Percentiles rank a stretch among this genome's conserved stretches.
These are phyloP conservation scores for Holtermannia corniformis DNA, from an alignment of 768 basidiomycete species.

Conservation along the genomic window DNA sequence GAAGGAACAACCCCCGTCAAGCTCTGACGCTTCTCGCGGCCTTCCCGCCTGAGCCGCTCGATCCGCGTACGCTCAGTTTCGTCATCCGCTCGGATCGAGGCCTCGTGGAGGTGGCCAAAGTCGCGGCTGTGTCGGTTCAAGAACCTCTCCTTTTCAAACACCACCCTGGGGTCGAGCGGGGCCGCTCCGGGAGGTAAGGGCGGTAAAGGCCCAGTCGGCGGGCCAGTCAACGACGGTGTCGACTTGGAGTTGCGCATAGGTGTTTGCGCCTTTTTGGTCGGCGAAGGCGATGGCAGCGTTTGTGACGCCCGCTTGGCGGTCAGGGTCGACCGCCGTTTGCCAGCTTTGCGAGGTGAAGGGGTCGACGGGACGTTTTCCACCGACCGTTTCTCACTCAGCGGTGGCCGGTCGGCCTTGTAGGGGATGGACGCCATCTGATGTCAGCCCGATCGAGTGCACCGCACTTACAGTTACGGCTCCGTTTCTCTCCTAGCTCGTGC, in stretches of 20 bases:
- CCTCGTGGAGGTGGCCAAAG: constrained; percentile 9
- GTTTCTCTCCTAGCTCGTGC: no score
- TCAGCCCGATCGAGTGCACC: no score
- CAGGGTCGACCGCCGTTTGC: neutral
- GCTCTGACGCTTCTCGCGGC: neutral
- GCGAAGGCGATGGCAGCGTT: neutral
- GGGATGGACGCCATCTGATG: neutral
- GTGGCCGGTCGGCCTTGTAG: neutral
- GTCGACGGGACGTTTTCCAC: neutral
- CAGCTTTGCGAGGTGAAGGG: neutral
- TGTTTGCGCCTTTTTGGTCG: neutral
- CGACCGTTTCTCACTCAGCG: neutral
- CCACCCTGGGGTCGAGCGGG: neutral
- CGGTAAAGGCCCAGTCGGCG: neutral
- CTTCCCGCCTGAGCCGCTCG: neutral
- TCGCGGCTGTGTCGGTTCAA: constrained; percentile 12
- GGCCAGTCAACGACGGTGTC: neutral
- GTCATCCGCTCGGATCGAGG: neutral
- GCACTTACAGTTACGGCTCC: no score
- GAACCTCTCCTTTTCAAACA: constrained; percentile 8
- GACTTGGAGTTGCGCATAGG: neutral
- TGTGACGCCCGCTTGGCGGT: neutral
- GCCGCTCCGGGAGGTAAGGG: neutral
- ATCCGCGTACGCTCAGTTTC: neutral
- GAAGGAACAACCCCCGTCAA: neutral